These are phyloP conservation scores for Chaetomium sp. DNA, from an alignment of 2,329 filamentous ascomycete genomes.

Conservation along the genomic window DNA sequence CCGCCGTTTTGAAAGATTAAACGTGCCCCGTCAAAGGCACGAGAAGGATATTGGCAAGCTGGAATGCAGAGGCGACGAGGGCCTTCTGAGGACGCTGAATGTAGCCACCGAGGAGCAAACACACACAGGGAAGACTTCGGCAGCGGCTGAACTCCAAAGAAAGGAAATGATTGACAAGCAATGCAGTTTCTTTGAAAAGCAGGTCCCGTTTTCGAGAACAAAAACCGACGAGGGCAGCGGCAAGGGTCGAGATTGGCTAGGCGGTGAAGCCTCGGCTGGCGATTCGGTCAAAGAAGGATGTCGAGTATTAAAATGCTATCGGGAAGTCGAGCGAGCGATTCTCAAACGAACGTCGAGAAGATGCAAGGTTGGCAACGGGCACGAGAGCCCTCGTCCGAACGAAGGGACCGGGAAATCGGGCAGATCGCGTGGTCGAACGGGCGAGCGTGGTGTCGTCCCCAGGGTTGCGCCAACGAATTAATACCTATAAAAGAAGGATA, in stretches of 20 bases:
- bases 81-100: constrained; percentile 1
- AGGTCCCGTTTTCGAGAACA: constrained; percentile 18
- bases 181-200: constrained; percentile 23
- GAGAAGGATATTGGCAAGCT: constrained; percentile 39
- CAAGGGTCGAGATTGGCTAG: constrained; percentile 23
- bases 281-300: constrained; percentile 29
- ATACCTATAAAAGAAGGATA: constrained; percentile 32
- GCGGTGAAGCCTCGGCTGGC: constrained; percentile 10
- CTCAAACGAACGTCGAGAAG: constrained; percentile 34
- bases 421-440: constrained; percentile 17
- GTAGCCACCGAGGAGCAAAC: constrained; percentile 20
- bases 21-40: constrained; percentile 59
- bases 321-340: constrained; percentile 28
- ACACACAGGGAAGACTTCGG: constrained; percentile 4
- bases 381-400: constrained; percentile 16
- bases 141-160: constrained; percentile 25
- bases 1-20: constrained; percentile 75
- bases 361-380: constrained; percentile 25
- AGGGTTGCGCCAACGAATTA: constrained; percentile 25
- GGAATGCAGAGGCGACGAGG: constrained; percentile 30
- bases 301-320: constrained; percentile 32
- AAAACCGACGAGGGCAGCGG: constrained; percentile 23
- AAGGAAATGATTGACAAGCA: constrained; percentile 31
- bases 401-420: constrained; percentile 11
- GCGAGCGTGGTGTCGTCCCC: not conserved